phyloP scores from a whole-genome alignment of 2,329 filamentous ascomycete species.

The Phyllosticta citriasiana region DNA sequence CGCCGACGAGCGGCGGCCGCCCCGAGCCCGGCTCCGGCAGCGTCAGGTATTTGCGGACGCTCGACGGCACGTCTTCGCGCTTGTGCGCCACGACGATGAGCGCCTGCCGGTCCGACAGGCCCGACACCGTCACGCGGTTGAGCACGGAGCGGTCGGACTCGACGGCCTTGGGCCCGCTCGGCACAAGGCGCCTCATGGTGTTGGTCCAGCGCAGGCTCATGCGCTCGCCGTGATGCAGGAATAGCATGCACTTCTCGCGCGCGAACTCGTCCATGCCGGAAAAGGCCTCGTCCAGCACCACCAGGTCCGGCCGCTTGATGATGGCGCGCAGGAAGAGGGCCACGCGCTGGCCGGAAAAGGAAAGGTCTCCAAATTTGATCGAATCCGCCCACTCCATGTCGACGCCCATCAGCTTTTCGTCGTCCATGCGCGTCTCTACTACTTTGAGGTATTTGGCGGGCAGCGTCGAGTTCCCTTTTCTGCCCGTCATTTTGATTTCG shows the following conservation, averaged over 20 bases:
- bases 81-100: slow-evolving; percentile 89
- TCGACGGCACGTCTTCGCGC: slow-evolving; percentile 78
- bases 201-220: slow-evolving; percentile 28
- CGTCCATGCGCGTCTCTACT: neutral
- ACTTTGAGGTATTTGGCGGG: neutral
- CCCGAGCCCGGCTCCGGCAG: slow-evolving; percentile 65
- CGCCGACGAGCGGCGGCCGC: slow-evolving; percentile 52
- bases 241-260: slow-evolving; percentile 77
- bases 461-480: neutral
- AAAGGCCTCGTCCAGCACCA: slow-evolving; percentile 43
- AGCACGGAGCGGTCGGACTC: slow-evolving; percentile 33
- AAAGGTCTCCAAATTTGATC: slow-evolving; percentile 60
- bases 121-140: slow-evolving; percentile 44
- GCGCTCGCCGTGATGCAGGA: slow-evolving; percentile 48
- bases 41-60: slow-evolving; percentile 75
- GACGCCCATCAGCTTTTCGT: slow-evolving; percentile 12
- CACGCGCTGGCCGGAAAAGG: slow-evolving; percentile 75
- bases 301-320: slow-evolving; percentile 35
- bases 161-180: slow-evolving; percentile 16
- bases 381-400: slow-evolving; percentile 55
- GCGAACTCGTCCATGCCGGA: slow-evolving; percentile 46
- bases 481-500: neutral
- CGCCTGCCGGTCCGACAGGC: slow-evolving; percentile 62
- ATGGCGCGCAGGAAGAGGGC: slow-evolving; percentile 61
- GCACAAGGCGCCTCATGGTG: neutral